Evolutionary conservation across 192 early-diverging fungal genomes (phyloP).

Genomic region (Umbelopsis sp.): DNA sequence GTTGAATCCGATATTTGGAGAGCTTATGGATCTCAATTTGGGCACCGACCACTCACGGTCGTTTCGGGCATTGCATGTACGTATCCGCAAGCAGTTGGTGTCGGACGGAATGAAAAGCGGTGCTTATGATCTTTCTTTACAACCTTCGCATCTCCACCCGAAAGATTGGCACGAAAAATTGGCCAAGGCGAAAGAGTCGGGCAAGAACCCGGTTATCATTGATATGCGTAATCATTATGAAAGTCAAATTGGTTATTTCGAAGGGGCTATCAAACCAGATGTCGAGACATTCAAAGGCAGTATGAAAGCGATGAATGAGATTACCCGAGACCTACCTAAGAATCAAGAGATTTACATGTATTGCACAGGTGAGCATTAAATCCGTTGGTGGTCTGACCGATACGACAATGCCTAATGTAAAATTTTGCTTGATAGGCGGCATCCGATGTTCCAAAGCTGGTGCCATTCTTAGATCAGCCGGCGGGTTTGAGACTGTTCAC

Average conservation of each 20-base stretch:
- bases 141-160: conserved; percentile 70
- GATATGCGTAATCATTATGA: conserved; percentile 87
- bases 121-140: conserved; percentile 58
- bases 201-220: conserved; percentile 56
- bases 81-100: conserved; percentile 67
- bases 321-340: conserved; percentile 52
- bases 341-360: conserved; percentile 79
- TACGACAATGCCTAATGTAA: not conserved
- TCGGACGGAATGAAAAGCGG: conserved; percentile 55
- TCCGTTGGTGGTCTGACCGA: not conserved
- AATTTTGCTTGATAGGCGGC: conserved; percentile 47
- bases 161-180: conserved; percentile 67
- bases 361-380: conserved; percentile 52
- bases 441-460: conserved; percentile 83
- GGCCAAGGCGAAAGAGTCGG: conserved; percentile 34
- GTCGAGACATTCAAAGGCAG: conserved; percentile 75
- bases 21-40: conserved; percentile 62
- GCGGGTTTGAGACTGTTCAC: conserved; percentile 67
- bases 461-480: conserved; percentile 63
- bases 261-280: conserved; percentile 67
- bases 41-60: conserved; percentile 63
- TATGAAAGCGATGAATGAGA: conserved; percentile 63
- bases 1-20: conserved; percentile 32
- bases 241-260: conserved; percentile 72
- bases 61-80: conserved; percentile 70